A percentile compares a stretch with the other conserved stretches of the same genome.
Evolutionary conservation across 139 green algal species (phyloP).

Genomic region (Microglena sp.): DNA sequence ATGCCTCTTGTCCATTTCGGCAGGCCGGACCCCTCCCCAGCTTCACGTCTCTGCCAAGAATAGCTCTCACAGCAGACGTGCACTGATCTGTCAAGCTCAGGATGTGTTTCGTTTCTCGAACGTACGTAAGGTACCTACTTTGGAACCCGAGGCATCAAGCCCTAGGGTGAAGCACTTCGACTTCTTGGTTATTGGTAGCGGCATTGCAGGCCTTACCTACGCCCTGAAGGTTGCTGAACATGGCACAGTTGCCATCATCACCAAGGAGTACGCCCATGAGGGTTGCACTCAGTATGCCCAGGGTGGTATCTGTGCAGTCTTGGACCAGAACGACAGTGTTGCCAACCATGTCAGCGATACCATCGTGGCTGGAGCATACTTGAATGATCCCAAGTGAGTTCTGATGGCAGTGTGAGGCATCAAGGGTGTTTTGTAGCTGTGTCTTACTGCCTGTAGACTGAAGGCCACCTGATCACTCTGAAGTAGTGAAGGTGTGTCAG

Average conservation of each 20-base stretch:
- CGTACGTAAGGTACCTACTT: not conserved
- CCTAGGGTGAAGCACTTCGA: slow-evolving; percentile 51
- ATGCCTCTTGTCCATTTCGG: not conserved
- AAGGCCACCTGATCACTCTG: no score
- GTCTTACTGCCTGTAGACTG: no score
- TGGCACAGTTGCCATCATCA: slow-evolving; percentile 87
- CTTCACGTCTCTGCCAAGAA: not conserved
- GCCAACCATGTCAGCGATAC: slow-evolving; percentile 86
- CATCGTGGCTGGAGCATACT: slow-evolving; percentile 69
- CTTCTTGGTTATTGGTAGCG: slow-evolving; percentile 88
- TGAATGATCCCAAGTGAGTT: slow-evolving; percentile 68
- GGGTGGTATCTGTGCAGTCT: slow-evolving; percentile 89
- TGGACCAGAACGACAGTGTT: slow-evolving; percentile 76
- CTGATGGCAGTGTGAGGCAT: no score
- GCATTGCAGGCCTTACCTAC: slow-evolving; percentile 92
- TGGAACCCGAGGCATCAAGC: not conserved
- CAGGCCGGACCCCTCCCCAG: slow-evolving; percentile 7
- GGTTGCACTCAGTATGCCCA: slow-evolving; percentile 85
- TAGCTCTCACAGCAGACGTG: not conserved
- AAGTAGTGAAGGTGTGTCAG: no score
- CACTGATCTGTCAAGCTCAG: not conserved
- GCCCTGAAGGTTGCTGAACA: slow-evolving; percentile 87
- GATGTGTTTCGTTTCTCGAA: not conserved
- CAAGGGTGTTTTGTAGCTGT: not conserved
- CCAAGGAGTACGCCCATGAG: slow-evolving; percentile 73